These are phyloP conservation scores for Serendipita sp. DNA, from an alignment of 768 basidiomycete genomes.

Conservation along the genomic window DNA sequence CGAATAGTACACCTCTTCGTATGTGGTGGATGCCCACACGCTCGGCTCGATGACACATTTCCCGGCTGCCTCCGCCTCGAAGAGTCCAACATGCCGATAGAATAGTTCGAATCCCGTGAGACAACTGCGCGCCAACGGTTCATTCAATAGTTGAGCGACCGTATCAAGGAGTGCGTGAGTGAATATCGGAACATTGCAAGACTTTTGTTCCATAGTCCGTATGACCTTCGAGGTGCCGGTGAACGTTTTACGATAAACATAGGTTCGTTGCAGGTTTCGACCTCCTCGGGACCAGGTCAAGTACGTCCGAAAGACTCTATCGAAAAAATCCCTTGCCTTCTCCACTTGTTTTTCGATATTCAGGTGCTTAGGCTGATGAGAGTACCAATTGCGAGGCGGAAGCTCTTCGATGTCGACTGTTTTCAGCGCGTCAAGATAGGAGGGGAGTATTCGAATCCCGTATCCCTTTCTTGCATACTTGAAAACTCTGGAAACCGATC, in stretches of 20 bases:
- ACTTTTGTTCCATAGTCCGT: background rate
- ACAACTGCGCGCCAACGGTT: constrained; percentile 8
- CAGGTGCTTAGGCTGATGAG: background rate
- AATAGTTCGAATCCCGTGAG: constrained; percentile 9
- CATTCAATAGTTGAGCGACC: background rate
- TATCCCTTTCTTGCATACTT: constrained; percentile 11
- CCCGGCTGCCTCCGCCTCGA: constrained; percentile 7
- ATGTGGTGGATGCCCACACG: background rate
- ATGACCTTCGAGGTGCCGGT: background rate
- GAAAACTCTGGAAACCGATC: constrained; percentile 8
- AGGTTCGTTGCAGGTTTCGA: background rate
- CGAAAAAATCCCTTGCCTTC: constrained; percentile 4
- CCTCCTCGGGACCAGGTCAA: background rate
- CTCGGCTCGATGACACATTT: background rate
- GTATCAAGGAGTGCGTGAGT: constrained; percentile 8
- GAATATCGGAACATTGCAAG: background rate
- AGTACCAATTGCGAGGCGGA: background rate
- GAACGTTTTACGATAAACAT: background rate
- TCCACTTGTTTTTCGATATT: background rate
- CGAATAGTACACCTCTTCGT: background rate
- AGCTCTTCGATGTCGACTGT: background rate
- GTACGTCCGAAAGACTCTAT: background rate
- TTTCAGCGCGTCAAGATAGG: constrained; percentile 7
- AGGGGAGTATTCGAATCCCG: constrained; percentile 10
- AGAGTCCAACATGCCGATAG: constrained; percentile 11